Base-by-base conservation (phyloP, 495 filamentous ascomycete genomes). In the Hypoxylon trugodes region DNA sequence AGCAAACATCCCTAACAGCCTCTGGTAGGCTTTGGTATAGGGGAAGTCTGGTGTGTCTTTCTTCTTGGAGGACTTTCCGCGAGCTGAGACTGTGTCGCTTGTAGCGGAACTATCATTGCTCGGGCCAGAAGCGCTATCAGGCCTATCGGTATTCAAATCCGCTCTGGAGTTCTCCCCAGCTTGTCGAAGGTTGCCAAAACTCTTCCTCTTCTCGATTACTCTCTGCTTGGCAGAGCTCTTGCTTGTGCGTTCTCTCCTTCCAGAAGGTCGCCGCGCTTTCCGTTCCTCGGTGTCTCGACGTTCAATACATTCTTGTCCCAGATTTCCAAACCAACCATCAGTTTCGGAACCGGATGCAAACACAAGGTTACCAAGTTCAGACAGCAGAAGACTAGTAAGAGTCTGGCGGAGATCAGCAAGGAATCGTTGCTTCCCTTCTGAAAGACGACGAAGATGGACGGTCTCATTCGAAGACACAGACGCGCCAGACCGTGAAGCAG, bases 271-370 rank as follows among this genome's bases (percentile, higher is more conserved):
- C n/a, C 73, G 73, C 36, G 71, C 71, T 8, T 73, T 76, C 42
- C 81, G 75, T 47, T 81, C 81, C 64, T 83, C 88, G 37, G 82
- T 85, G 73, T 92, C 91, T 57, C 88, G 87, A 28, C 86, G 80
- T 59, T 91, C 89, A 38, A 96, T 87, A 51, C 88, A 90, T 50
- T 90, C 86, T 63, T 94, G 87, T 10, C 89, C 87, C 2, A 96
- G 72, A 15, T 82, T 84, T 59, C 88, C 86, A 70, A 96, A 94
- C 91, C 94, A 97, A 19, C 81, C 85, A 66, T 98, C 95, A 12
- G 94, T 98, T 77, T 98, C 95, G 61, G 91, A 94, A 10, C 95
- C 89, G 59, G 87, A 86, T 26, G 88, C 85, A 76, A 93, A 96
- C 10, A 96, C 88, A 6, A 89, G 84, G 38, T 87, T 90, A 6